Evolutionary conservation across 768 basidiomycete species (phyloP), one percentile per base, ranked within the genome.

Genomic region (Lepiota venenata): DNA sequence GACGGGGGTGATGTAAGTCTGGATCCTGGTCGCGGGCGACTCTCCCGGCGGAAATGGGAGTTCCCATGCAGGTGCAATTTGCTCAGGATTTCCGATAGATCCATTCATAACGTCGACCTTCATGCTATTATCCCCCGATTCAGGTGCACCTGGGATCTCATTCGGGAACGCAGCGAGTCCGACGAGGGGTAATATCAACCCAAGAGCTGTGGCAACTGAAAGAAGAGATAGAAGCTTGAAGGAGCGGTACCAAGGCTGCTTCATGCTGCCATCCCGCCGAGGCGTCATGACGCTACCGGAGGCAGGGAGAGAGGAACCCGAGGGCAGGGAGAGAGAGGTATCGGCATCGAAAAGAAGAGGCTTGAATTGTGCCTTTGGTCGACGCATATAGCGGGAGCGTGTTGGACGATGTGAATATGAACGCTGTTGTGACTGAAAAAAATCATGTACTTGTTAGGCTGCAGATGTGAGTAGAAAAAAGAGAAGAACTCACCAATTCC

Each of bases 371-470:
- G 39, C 53, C 53, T 54, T 76, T 77, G 49, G 88, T 66, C 2
- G 86, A 81, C 36, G 81, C 74, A 57, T 87, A 88, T 50, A 89
- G 66, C 16, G 85, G 80, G 15, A 88, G 72, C 3, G 88, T 87
- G 56, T 80, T 78, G 5, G 81, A 71, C 1, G 87, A 82, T 15
- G 83, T 76, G 62, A 87, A 89, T 11, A 82, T 72, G 63, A 90
- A 89, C 8, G 82, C 79, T 20, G 75, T 77, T 16, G 76, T 77
- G 47, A 79, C 86, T 88, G 44, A 45, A 56, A 8, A n/a, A n/a
- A 20, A 35, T 22, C 2, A 35, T 36, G 21, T 21, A 20, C 4
- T 14, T 18, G 40, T 37, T 22, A 20, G 36, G 27, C 36, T 52
- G 36, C 50, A 54, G 10, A 27, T 46, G 16, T 55, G n/a, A 43